Base-by-base conservation (phyloP, 805 yeast species). In the Tanozyma kutaoensis region DNA sequence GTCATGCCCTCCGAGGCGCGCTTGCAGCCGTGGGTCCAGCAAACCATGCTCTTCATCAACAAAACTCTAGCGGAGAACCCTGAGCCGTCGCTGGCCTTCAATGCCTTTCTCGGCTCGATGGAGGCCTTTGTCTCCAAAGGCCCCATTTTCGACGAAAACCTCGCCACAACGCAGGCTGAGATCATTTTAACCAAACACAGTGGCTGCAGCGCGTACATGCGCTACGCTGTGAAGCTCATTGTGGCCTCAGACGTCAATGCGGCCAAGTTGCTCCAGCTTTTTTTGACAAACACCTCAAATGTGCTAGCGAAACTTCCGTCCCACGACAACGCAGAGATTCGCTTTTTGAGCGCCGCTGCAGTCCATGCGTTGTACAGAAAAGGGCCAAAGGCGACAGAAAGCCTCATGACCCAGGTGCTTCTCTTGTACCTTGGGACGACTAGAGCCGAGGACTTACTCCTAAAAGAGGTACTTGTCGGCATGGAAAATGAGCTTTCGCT, bases 341-440 rank as follows among this genome's bases (percentile, higher is more conserved):
- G 66, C 22, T 66, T 54, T 31, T 49, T 61, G 24, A 56, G 73
- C 0, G 50, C 74, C 2, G 35, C 71, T 14, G 24, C 68, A 3
- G 40, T 81, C 1, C 60, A 54, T 35, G 46, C 51, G 15, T 50
- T 85, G n/a, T 74, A 65, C 45, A 42, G 47, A 11, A 40, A 60
- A 0, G 36, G 54, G 0, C 54, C 52, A 18, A 66, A 66, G 28
- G 58, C 82, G 0, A 70, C 56, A 6, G 25, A 37, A 7, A 48
- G 55, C 1, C 45, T 76, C 7, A 69, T 74, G 42, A 62, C 61
- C 15, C 62, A 55, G 25, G 28, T 82, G 2, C 41, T 77, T 8
- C 26, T 40, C 2, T 45, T 50, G 5, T 84, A 78, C 43, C 47
- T 51, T n/a, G 95, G 94, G 4, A 60, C 86, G 0, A 51, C 59